Percentiles rank a stretch among this genome's conserved stretches.
Conservation (phyloP, 2,329 filamentous ascomycete genomes). For the Acephala macrosclerotiorum region DNA sequence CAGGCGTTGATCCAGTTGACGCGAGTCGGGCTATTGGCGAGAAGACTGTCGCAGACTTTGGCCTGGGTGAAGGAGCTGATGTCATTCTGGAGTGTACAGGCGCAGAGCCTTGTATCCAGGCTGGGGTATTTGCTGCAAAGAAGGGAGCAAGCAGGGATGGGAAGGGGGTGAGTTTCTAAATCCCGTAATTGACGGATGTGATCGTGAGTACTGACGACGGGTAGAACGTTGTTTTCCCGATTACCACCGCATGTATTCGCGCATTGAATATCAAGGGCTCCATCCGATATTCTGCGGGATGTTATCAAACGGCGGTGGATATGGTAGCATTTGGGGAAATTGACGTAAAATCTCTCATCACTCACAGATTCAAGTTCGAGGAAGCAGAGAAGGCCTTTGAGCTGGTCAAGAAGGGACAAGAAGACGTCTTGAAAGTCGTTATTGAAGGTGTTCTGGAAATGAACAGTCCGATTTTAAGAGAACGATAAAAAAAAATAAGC, state of each 20-base stretch:
- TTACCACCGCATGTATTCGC: slow-evolving; percentile 57
- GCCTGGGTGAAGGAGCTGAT: slow-evolving; percentile 4
- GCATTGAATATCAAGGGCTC: slow-evolving; percentile 57
- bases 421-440: slow-evolving; percentile 52
- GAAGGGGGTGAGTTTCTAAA: slow-evolving; percentile 1
- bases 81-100: slow-evolving; percentile 7
- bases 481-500: neutral
- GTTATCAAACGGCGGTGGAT: slow-evolving; percentile 56
- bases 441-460: slow-evolving; percentile 47
- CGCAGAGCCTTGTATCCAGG: slow-evolving; percentile 8
- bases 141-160: slow-evolving; percentile 8
- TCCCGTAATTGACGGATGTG: too few species aligned
- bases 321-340: slow-evolving; percentile 46
- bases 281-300: slow-evolving; percentile 58
- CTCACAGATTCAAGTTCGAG: slow-evolving; percentile 52
- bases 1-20: neutral
- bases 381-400: slow-evolving; percentile 57
- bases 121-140: slow-evolving; percentile 5
- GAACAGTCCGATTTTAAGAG: neutral
- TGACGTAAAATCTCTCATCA: slow-evolving; percentile 45
- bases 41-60: slow-evolving; percentile 4
- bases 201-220: neutral
- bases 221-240: slow-evolving; percentile 54
- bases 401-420: slow-evolving; percentile 49
- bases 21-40: slow-evolving; percentile 9